Evolutionary conservation across 495 filamentous ascomycete genomes (phyloP), one percentile per base, ranked within the genome.

Genomic region (Hypoxylon cercidicola): DNA sequence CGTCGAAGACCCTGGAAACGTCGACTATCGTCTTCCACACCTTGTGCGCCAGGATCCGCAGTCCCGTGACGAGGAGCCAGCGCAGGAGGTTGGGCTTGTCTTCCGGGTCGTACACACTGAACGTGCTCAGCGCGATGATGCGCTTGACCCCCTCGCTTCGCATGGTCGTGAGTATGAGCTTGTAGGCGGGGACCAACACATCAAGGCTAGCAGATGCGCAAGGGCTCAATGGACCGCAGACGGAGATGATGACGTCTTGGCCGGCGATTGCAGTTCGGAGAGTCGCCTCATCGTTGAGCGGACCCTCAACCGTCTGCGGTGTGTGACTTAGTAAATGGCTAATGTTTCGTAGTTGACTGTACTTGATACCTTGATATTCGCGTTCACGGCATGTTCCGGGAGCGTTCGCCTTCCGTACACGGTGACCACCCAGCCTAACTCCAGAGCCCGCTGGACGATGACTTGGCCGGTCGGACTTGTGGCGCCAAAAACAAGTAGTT

Each of bases 1-100:
- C 43, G 18, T 45, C 43, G 19, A 45, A 45, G 1, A 45, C 43
- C 19, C 21, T 23, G 43, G 43, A 21, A 3, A 45, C 10, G 3
- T 57, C 60, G 18, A 18, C 51, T 10, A 64, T 40, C 13, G 60
- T 34, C 19, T 64, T 64, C 45, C 60, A 55, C 30, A 64, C 60
- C 25, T 30, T 64, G 12, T 55, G 49, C 43, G 45, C 21, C 4
- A 21, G 5, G 28, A 16, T 32, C 51, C 21, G 25, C 9, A 55
- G 1, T 23, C 3, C 15, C 34, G 35, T 23, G 43, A 12, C 18
- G 19, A 45, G 43, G 16, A 45, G 19, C 43, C 43, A 45, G 43
- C 43, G 43, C 20, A 23, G 6, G 20, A 45, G 18, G 43, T 23
- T 45, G 9, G 19, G 19, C 19, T 8, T 45, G 19, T 45, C 43